A percentile compares a stretch with the other conserved stretches of the same genome.
These are phyloP conservation scores for Pseudonitzschia multistriata DNA, from an alignment of 108 stramenopile genomes.

Conservation along the genomic window DNA sequence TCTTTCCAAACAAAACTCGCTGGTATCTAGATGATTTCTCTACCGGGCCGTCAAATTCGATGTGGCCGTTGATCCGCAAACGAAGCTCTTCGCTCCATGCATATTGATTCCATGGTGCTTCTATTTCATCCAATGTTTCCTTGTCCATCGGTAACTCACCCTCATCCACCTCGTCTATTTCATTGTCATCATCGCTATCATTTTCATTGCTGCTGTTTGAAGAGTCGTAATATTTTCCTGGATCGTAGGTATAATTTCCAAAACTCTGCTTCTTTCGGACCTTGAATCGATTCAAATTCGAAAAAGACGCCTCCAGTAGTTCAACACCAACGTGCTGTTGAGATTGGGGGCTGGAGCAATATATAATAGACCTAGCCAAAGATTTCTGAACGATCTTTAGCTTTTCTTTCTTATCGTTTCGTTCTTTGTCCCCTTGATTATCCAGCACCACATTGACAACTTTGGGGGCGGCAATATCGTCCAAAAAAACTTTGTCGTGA, in stretches of 20 bases:
- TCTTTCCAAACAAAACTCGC: conserved; percentile 52
- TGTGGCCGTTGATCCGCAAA: conserved; percentile 61
- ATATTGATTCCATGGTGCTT: conserved; percentile 87
- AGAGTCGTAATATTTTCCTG: conserved; percentile 48
- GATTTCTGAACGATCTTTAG: conserved; percentile 65
- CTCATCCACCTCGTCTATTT: conserved; percentile 38
- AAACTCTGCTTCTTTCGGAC: conserved; percentile 65
- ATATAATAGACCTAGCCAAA: conserved; percentile 43
- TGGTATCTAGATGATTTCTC: conserved; percentile 44
- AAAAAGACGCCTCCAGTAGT: conserved; percentile 68
- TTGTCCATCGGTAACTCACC: conserved; percentile 12
- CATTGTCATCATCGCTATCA: conserved; percentile 20
- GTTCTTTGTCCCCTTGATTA: not conserved
- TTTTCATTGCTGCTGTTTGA: not conserved
- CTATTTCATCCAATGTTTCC: conserved; percentile 41
- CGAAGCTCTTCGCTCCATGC: conserved; percentile 86
- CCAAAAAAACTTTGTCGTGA: conserved; percentile 41
- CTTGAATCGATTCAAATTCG: conserved; percentile 69
- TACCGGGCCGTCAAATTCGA: conserved; percentile 60
- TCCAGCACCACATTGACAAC: conserved; percentile 12
- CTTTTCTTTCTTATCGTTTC: conserved; percentile 11
- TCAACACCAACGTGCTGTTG: conserved; percentile 57
- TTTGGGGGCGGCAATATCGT: conserved; percentile 64
- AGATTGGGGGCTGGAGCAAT: conserved; percentile 32
- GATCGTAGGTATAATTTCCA: conserved; percentile 59